Base-by-base conservation (phyloP, 371 early-diverging fungal species). In the Funneliformis caledonium region DNA sequence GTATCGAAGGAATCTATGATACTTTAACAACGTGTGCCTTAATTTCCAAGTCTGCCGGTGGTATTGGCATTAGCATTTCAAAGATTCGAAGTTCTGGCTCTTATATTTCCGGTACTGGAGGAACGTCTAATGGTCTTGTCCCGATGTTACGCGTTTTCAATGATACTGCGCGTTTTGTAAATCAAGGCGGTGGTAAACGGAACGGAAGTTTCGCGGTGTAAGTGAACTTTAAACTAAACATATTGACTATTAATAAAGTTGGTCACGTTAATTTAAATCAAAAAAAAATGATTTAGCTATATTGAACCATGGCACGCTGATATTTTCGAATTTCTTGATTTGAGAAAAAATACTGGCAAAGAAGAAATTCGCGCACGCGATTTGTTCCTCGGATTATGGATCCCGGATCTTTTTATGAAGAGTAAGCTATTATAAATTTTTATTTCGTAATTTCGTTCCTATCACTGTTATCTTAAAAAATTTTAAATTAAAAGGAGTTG, bases 271-370 rank as follows among this genome's bases (percentile, higher is more conserved):
- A 12, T n/a, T 42, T 16, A 26, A 26, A 26, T 26, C 26, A 26
- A 26, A 26, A 26, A 26, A 33, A 72, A 12, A 43, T 69, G 9
- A 19, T 69, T 12, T 72, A 47, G 45, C 9, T 72, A 73, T 86
- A 88, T 99, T 60, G 99, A 99, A 87, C 99, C 99, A 11, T 99
- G 99, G 99, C 99, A 99, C 84, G 91, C 96, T 5, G 99, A 99
- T 85, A 92, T 99, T 16, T 98, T 99, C 87, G 97, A 97, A 72
- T 99, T 99, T 87, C 86, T 99, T 77, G 99, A 99, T 78, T 87
- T 99, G 82, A 94, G 96, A 87, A 99, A 99, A 91, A 99, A 99
- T 91, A 96, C 96, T 70, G 99, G 99, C 81, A 97, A 96, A 84
- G 99, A 99, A 81, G 99, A 99, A 88, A 87, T 89, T 80, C 93